These are phyloP conservation scores for Paraleonurus japonicus DNA, from an alignment of 257 asterid species.

Conservation along the genomic window DNA sequence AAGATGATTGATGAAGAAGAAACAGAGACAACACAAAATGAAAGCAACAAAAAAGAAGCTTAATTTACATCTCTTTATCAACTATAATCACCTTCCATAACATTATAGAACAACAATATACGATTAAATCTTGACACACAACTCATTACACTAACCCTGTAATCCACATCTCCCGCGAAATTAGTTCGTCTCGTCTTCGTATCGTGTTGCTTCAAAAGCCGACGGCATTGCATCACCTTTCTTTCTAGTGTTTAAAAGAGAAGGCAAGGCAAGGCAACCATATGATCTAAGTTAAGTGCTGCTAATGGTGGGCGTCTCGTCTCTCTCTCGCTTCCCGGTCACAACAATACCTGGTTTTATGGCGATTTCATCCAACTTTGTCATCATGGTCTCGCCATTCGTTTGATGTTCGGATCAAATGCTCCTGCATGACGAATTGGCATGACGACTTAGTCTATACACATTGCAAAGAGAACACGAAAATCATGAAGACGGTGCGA, in stretches of 20 bases:
- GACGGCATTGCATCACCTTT: constrained; percentile 43
- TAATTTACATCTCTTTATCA: constrained; percentile 16
- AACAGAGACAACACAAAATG: not conserved
- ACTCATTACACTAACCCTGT: constrained; percentile 25
- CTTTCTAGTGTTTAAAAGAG: constrained; percentile 44
- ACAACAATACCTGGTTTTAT: constrained; percentile 21
- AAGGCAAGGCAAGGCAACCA: constrained; percentile 25
- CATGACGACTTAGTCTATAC: not conserved
- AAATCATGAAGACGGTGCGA: too few species aligned
- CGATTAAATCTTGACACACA: constrained; percentile 3
- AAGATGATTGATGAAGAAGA: not conserved
- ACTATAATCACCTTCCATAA: constrained; percentile 1
- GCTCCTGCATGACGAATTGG: constrained; percentile 33
- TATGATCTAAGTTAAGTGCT: constrained; percentile 25
- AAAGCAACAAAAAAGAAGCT: not conserved
- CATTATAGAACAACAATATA: not conserved
- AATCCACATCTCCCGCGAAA: constrained; percentile 32
- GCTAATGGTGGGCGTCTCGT: constrained; percentile 10
- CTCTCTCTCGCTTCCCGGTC: not conserved
- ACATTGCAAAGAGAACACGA: not conserved
- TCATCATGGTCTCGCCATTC: constrained; percentile 31
- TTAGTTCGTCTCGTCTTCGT: constrained; percentile 37
- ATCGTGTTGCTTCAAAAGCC: constrained; percentile 52
- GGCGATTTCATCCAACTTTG: constrained; percentile 21
- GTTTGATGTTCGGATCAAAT: constrained; percentile 32